Conservation (phyloP, 495 filamentous ascomycete species). For the Penicillium odoratum region DNA sequence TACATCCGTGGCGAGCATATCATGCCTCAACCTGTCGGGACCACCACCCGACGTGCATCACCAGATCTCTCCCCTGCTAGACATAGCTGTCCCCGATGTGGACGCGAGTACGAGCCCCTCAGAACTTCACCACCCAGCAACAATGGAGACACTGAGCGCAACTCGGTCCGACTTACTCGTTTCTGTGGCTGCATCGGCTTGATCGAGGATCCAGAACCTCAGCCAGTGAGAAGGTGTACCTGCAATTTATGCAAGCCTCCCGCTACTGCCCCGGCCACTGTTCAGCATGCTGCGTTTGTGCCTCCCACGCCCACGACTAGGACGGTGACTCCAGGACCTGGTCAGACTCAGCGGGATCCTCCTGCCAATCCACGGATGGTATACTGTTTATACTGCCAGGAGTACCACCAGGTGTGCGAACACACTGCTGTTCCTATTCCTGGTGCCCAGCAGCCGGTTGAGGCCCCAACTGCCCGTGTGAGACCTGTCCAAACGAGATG, state of each 20-base stretch:
- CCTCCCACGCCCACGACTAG: background rate
- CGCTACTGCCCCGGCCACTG: background rate
- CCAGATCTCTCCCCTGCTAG: constrained; percentile 1
- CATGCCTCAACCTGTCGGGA: background rate
- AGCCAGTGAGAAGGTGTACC: background rate
- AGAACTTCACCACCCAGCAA: background rate
- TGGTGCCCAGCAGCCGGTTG: background rate
- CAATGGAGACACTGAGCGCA: background rate
- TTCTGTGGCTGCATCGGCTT: background rate
- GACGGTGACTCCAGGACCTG: background rate
- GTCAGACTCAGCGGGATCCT: background rate
- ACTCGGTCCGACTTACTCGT: background rate
- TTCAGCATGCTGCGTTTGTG: background rate
- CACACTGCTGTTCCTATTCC: background rate
- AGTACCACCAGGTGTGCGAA: constrained; percentile 2
- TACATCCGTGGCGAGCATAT: constrained; percentile 6
- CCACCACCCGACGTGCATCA: background rate
- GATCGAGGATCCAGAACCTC: constrained; percentile 1
- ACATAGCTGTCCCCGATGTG: constrained; percentile 1
- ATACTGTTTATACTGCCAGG: background rate
- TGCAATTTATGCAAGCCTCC: background rate
- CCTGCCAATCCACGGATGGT: background rate
- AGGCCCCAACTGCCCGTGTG: background rate
- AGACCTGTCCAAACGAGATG: background rate
- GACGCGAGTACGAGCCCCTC: constrained; percentile 3